Conservation (phyloP, 2,329 filamentous ascomycete genomes). For the Apiospora saccharicola region DNA sequence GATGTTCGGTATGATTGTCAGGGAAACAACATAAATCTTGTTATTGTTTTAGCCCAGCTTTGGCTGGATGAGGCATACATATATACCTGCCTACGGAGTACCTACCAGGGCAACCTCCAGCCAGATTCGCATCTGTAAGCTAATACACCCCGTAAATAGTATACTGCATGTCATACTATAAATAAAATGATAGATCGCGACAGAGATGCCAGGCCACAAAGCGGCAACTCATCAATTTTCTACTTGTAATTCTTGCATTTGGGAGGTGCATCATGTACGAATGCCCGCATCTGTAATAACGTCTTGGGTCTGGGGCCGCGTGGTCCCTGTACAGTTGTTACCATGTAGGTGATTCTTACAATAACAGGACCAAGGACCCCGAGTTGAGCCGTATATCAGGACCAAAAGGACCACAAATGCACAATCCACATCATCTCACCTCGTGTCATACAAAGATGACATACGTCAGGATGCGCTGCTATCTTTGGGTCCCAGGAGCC, state of each 20-base stretch:
- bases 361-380: background rate
- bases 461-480: slow-evolving; percentile 5
- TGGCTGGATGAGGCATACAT: background rate
- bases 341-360: background rate
- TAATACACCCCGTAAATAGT: background rate
- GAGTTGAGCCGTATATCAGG: background rate
- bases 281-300: background rate
- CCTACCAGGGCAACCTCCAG: background rate
- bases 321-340: background rate
- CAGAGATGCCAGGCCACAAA: background rate
- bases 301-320: background rate
- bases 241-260: background rate
- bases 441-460: slow-evolving; percentile 9
- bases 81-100: no score
- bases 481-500: slow-evolving; percentile 1
- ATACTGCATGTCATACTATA: background rate
- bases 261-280: background rate
- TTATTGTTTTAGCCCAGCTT: slow-evolving; percentile 13
- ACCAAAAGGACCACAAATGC: background rate
- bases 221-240: background rate
- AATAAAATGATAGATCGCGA: background rate
- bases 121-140: background rate
- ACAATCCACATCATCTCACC: background rate
- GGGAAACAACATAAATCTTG: slow-evolving; percentile 6
- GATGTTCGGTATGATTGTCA: slow-evolving; percentile 10